Conservation (phyloP, 2,329 filamentous ascomycete genomes). For the Colletotrichum sp. region DNA sequence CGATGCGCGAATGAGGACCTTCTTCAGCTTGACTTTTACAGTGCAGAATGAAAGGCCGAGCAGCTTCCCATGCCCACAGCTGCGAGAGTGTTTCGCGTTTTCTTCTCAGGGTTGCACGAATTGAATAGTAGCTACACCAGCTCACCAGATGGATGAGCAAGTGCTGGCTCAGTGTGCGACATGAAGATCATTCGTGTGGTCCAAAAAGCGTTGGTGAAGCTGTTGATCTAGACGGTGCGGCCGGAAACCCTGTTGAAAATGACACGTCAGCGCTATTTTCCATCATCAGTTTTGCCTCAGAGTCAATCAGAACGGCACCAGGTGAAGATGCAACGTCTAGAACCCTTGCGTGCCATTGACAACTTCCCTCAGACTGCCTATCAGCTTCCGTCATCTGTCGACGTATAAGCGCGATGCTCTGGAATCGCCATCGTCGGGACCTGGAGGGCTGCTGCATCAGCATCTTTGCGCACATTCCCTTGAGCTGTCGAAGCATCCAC, state of each 20-base stretch:
- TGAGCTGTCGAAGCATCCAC: neutral
- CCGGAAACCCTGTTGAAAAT: neutral
- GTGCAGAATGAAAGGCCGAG: neutral
- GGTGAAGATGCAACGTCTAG: neutral
- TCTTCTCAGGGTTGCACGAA: too few species aligned
- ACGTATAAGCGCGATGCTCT: neutral
- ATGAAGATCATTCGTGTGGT: neutral
- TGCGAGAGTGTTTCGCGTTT: neutral
- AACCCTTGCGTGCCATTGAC: neutral
- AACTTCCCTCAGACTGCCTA: neutral
- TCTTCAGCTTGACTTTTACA: too few species aligned
- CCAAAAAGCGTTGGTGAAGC: neutral
- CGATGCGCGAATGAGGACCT: too few species aligned
- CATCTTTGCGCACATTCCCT: neutral
- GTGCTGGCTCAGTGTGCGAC: neutral
- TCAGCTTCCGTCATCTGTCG: neutral
- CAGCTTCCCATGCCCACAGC: neutral
- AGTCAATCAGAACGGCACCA: neutral
- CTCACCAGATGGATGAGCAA: neutral
- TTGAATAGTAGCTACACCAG: neutral
- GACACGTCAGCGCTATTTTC: neutral
- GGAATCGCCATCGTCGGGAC: neutral
- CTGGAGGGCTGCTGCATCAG: neutral
- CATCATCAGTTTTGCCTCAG: neutral
- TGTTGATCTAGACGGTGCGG: neutral